These are phyloP conservation scores for Meripilus lineatus DNA, from an alignment of 1,284 basidiomycete species.

Conservation along the genomic window DNA sequence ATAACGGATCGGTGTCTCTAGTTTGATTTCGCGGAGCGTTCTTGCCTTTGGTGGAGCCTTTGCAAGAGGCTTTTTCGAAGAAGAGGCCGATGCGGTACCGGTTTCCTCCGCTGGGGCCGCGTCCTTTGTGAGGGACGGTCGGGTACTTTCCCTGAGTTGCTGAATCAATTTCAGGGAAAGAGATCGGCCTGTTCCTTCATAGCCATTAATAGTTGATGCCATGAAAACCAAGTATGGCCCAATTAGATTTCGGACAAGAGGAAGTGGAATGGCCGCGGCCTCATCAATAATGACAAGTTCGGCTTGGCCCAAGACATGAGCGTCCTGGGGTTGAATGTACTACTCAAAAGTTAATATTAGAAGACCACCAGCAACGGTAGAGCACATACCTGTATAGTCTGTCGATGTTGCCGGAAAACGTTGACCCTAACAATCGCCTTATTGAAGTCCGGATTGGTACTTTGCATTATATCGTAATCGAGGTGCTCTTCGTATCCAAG, in stretches of 20 bases:
- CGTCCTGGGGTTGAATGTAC: slow-evolving; percentile 98
- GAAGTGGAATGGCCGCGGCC: slow-evolving; percentile 96
- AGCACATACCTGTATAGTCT: slow-evolving; percentile 79
- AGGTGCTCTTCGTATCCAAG: slow-evolving; percentile 97
- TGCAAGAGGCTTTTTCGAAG: slow-evolving; percentile 45
- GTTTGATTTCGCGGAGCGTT: slow-evolving; percentile 88
- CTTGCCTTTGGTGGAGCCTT: slow-evolving; percentile 67
- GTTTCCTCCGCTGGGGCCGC: slow-evolving; percentile 44
- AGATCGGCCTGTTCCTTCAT: slow-evolving; percentile 97
- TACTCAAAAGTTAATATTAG: slow-evolving; percentile 25
- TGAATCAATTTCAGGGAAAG: slow-evolving; percentile 97
- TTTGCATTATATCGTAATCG: slow-evolving; percentile 95
- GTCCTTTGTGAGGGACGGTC: slow-evolving; percentile 65
- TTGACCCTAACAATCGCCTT: slow-evolving; percentile 97
- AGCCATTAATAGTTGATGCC: slow-evolving; percentile 98
- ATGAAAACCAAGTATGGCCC: slow-evolving; percentile 99
- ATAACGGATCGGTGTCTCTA: slow-evolving; percentile 95
- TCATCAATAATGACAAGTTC: slow-evolving; percentile 98
- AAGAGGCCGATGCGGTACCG: slow-evolving; percentile 34
- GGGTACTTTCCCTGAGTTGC: slow-evolving; percentile 88
- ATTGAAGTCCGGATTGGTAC: slow-evolving; percentile 91
- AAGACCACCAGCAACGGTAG: not conserved
- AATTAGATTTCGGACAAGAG: slow-evolving; percentile 90
- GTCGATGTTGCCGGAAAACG: slow-evolving; percentile 88
- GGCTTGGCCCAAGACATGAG: slow-evolving; percentile 95